Conservation (phyloP, 1,284 basidiomycete genomes). For the Sanghuangporus weigelae region DNA sequence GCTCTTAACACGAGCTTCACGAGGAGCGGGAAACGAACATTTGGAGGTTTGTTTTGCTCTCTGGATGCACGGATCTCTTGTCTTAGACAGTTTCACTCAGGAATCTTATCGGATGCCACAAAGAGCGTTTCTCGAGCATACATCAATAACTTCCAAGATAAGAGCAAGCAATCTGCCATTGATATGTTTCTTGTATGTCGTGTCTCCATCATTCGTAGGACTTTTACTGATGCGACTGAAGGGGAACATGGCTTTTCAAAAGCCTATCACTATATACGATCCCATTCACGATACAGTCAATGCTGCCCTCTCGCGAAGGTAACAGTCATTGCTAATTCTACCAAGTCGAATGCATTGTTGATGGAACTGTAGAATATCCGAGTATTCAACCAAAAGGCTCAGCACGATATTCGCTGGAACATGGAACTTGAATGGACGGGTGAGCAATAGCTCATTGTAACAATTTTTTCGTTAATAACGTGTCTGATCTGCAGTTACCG, state of each 20-base stretch:
- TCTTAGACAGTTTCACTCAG: slow-evolving; percentile 30
- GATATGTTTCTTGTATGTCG: slow-evolving; percentile 84
- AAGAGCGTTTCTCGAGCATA: slow-evolving; percentile 95
- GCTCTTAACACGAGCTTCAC: slow-evolving; percentile 96
- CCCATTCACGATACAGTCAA: slow-evolving; percentile 89
- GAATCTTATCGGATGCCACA: slow-evolving; percentile 91
- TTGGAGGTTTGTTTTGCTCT: slow-evolving; percentile 51
- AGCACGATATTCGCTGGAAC: slow-evolving; percentile 84
- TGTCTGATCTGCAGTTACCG: slow-evolving; percentile 45
- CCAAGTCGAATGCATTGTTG: not conserved
- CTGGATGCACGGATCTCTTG: not conserved
- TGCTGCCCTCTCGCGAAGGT: slow-evolving; percentile 63
- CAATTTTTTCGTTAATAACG: slow-evolving; percentile 17
- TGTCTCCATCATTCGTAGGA: not conserved
- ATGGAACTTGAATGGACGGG: slow-evolving; percentile 93
- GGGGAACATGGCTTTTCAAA: slow-evolving; percentile 90
- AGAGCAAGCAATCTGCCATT: slow-evolving; percentile 90
- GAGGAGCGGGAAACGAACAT: slow-evolving; percentile 87
- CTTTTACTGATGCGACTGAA: slow-evolving; percentile 27
- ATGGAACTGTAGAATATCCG: slow-evolving; percentile 50
- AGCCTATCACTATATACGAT: slow-evolving; percentile 88
- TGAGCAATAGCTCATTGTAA: slow-evolving; percentile 30
- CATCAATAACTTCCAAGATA: slow-evolving; percentile 98
- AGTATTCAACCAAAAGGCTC: slow-evolving; percentile 81
- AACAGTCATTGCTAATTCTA: slow-evolving; percentile 14